Conservation (phyloP, 805 yeast species). For the Sugiyamaella floridensis region DNA sequence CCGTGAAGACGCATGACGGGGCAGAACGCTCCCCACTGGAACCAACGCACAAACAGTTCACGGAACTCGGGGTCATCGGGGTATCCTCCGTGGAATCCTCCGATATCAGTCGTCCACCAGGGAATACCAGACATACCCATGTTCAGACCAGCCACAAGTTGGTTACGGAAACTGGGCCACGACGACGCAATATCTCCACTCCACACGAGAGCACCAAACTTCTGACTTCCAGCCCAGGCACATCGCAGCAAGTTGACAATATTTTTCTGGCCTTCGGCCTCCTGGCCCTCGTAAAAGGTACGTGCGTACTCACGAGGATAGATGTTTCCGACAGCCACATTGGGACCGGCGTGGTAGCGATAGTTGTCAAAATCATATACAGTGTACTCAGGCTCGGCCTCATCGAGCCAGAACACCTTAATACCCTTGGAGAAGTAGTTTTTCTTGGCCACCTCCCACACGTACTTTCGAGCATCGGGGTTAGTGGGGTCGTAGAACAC, state of each 20-base stretch:
- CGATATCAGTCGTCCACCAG: conserved; percentile 22
- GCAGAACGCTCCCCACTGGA: conserved; percentile 19
- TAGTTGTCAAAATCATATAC: conserved; percentile 19
- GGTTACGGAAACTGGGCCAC: conserved; percentile 15
- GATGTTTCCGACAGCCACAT: conserved; percentile 15
- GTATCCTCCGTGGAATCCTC: conserved; percentile 20
- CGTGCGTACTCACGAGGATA: conserved; percentile 17
- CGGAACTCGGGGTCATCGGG: conserved; percentile 12
- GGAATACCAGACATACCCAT: conserved; percentile 21
- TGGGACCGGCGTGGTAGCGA: conserved; percentile 15
- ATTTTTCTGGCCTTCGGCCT: conserved; percentile 17
- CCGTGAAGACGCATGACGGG: conserved; percentile 20
- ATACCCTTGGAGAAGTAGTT: conserved; percentile 16
- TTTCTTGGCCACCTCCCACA: conserved; percentile 14
- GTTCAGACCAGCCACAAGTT: conserved; percentile 17
- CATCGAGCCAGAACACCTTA: conserved; percentile 19
- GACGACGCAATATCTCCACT: conserved; percentile 19
- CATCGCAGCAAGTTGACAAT: conserved; percentile 21
- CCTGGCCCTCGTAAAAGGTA: conserved; percentile 17
- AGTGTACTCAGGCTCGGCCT: conserved; percentile 19
- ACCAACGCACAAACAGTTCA: conserved; percentile 19
- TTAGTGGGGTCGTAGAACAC: conserved; percentile 16
- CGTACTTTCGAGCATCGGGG: conserved; percentile 16
- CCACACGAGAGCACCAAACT: conserved; percentile 20
- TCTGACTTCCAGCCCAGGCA: conserved; percentile 21